Conservation (phyloP, 1,284 basidiomycete species). For the Ustilago esculenta region DNA sequence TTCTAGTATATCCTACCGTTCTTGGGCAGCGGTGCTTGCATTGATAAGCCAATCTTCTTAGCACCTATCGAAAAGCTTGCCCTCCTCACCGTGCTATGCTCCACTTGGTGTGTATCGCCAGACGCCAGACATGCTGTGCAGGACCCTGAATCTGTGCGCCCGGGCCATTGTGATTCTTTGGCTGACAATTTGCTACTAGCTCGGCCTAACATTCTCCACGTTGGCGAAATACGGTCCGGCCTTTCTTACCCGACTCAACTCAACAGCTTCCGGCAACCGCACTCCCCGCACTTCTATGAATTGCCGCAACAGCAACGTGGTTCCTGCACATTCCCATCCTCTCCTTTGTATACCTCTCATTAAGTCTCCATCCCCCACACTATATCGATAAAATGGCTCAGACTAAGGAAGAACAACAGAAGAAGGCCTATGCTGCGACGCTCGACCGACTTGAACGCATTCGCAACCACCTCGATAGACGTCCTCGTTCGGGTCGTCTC, state of each 20-base stretch:
- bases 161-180: too few species aligned
- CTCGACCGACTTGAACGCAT: constrained; percentile 74
- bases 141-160: constrained; percentile 9
- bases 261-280: background rate
- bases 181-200: too few species aligned
- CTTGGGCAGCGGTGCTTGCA: too few species aligned
- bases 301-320: background rate
- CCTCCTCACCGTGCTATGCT: too few species aligned
- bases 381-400: constrained; percentile 21
- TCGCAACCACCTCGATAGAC: constrained; percentile 75
- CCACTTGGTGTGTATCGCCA: too few species aligned
- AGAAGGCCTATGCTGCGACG: constrained; percentile 46
- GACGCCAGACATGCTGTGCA: too few species aligned
- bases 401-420: constrained; percentile 29
- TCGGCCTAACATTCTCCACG: too few species aligned
- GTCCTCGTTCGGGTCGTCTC: constrained; percentile 74
- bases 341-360: background rate
- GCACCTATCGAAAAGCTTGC: too few species aligned
- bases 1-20: too few species aligned
- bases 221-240: background rate
- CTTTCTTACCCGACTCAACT: background rate
- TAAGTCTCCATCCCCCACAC: background rate
- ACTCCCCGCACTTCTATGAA: constrained; percentile 5
- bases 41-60: too few species aligned
- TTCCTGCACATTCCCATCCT: background rate